Conservation (phyloP, 352 stramenopile species). For the Albugo candida region DNA sequence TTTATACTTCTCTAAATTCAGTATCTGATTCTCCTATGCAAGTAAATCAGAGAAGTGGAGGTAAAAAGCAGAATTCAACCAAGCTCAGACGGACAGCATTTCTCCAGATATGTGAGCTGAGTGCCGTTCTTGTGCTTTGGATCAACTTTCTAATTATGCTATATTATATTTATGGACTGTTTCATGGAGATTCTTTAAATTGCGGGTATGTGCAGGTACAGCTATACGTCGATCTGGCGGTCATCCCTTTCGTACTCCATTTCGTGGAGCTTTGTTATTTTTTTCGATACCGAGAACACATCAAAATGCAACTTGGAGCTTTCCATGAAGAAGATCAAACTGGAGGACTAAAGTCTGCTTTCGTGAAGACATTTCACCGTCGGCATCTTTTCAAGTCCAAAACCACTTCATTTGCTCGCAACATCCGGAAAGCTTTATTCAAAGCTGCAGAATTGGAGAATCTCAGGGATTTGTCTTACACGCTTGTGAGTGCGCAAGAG, state of each 20-base stretch:
- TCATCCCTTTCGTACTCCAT: slow-evolving; percentile 28
- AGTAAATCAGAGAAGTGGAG: slow-evolving; percentile 8
- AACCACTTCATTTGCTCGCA: slow-evolving; percentile 25
- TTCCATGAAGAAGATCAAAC: slow-evolving; percentile 72
- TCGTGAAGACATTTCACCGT: slow-evolving; percentile 13
- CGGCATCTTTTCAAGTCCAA: slow-evolving; percentile 34
- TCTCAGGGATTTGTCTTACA: slow-evolving; percentile 5
- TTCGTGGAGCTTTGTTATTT: slow-evolving; percentile 66
- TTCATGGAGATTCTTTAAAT: slow-evolving; percentile 43
- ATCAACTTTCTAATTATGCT: slow-evolving; percentile 31
- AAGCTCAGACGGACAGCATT: slow-evolving; percentile 59
- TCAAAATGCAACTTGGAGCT: slow-evolving; percentile 70
- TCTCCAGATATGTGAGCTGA: slow-evolving; percentile 52
- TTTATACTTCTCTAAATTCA: too few species aligned
- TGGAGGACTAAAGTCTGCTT: slow-evolving; percentile 34
- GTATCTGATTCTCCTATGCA: too few species aligned
- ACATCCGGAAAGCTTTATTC: slow-evolving; percentile 50
- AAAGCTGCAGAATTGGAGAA: slow-evolving; percentile 13
- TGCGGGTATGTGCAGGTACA: slow-evolving; percentile 19
- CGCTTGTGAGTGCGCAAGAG: slow-evolving; percentile 31
- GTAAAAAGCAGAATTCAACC: slow-evolving; percentile 23
- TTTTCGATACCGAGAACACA: slow-evolving; percentile 65
- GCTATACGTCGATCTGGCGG: slow-evolving; percentile 21
- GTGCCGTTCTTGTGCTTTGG: slow-evolving; percentile 28
- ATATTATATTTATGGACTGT: slow-evolving; percentile 42